phyloP scores from a whole-genome alignment of 2,329 filamentous ascomycete genomes.

The Bipolaris cookei region DNA sequence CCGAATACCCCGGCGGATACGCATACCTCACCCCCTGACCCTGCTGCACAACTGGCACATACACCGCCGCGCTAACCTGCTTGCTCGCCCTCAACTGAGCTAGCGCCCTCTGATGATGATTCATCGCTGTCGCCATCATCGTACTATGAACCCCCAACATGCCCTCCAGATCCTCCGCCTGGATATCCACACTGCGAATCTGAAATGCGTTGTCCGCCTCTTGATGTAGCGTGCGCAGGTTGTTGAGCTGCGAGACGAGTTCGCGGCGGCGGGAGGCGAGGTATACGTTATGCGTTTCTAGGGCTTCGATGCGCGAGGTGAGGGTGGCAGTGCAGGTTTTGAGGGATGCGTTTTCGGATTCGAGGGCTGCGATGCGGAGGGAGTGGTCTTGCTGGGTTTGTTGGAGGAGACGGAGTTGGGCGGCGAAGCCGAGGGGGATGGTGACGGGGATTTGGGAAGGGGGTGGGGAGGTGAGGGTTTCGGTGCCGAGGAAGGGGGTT shows the following conservation, averaged over 20 bases:
- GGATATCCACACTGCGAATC: constrained; percentile 21
- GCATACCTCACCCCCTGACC: neutral
- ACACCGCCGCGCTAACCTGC: neutral
- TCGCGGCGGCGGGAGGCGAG: constrained; percentile 23
- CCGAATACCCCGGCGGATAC: constrained; percentile 16
- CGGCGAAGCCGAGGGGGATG: constrained; percentile 25
- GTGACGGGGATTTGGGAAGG: neutral
- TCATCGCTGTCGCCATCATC: constrained; percentile 21
- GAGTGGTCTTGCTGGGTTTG: constrained; percentile 17
- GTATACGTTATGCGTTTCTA: constrained; percentile 19
- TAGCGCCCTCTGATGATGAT: constrained; percentile 24
- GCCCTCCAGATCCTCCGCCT: constrained; percentile 29
- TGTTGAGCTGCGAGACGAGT: constrained; percentile 23
- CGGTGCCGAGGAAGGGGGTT: neutral
- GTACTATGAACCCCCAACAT: constrained; percentile 22
- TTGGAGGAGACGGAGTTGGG: constrained; percentile 21
- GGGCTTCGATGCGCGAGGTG: constrained; percentile 11
- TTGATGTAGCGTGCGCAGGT: constrained; percentile 25
- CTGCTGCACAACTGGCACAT: neutral
- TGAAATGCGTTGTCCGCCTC: constrained; percentile 29
- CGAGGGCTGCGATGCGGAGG: constrained; percentile 13
- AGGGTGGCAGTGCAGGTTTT: neutral
- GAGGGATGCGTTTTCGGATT: constrained; percentile 22
- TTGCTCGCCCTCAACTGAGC: constrained; percentile 9
- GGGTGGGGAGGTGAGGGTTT: no score